Conservation (phyloP, 441 rosid species). For the Corymbia citriodora region DNA sequence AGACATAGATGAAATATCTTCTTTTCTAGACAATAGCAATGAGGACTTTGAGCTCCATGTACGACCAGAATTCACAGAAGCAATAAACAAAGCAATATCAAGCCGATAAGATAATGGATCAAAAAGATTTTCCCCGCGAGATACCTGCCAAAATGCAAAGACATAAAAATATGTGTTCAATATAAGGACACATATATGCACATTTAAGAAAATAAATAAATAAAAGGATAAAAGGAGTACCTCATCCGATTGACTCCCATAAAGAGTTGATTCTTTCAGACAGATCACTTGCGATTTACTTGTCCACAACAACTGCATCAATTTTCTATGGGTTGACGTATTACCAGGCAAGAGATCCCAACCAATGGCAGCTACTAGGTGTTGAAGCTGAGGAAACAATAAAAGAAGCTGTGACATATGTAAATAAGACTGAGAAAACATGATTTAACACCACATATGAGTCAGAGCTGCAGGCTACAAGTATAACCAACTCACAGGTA, state of each 20-base stretch:
- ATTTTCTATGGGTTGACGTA: conserved; percentile 58
- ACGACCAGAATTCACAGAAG: conserved; percentile 81
- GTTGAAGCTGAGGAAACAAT: conserved; percentile 76
- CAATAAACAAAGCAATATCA: conserved; percentile 87
- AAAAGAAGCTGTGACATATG: conserved; percentile 49
- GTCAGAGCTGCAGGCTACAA: not conserved
- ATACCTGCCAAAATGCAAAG: conserved; percentile 47
- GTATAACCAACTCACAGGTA: not conserved
- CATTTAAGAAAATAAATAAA: not conserved
- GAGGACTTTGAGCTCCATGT: conserved; percentile 78
- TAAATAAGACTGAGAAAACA: conserved; percentile 15
- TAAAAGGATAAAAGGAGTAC: conserved; percentile 17
- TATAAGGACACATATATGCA: not conserved
- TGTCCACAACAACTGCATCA: conserved; percentile 82
- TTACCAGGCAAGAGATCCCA: conserved; percentile 91
- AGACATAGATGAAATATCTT: conserved; percentile 23
- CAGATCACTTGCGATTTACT: conserved; percentile 60
- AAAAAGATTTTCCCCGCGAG: conserved; percentile 82
- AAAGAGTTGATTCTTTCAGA: conserved; percentile 72
- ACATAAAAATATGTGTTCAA: not conserved
- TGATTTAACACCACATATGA: not conserved
- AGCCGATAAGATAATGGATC: conserved; percentile 80
- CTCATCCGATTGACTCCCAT: conserved; percentile 67
- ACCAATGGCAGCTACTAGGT: conserved; percentile 90
- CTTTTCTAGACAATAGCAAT: conserved; percentile 55